Base-by-base conservation (phyloP, 2,329 filamentous ascomycete species). In the Ascocoryne sarcoides region DNA sequence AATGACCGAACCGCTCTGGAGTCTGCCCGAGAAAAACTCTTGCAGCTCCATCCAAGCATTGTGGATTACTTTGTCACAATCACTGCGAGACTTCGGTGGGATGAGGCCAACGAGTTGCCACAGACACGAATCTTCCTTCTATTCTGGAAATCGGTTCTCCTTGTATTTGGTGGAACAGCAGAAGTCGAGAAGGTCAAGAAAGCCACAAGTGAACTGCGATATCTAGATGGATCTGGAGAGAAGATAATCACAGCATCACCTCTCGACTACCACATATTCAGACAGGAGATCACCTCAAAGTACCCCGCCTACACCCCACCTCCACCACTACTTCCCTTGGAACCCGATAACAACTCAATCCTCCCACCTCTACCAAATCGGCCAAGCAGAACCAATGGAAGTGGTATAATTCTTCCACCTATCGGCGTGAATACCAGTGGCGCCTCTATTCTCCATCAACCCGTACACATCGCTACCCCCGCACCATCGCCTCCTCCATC, bases 401-500 rank as follows among this genome's bases (percentile, higher is more conserved):
- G 72, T 2, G 79, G 73, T 49, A 75, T 84, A 33, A 67, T 84
- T 23, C 71, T 74, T 5, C 71, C 72, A 3, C 65, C 73, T 0
- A 53, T 54, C 32, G 73, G 72, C 40, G 58, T 64, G 9, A 75
- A 76, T 44, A 71, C 60, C 38, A 75, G 68, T 41, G 76, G 80
- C 46, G 70, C 75, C 7, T 95, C 89, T 0, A 96, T 98, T 55
- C 73, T 98, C 18, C 80, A 96, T 59, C 90, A 96, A 56, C 87
- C 92, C 4, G 90, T 98, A 4, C 92, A 98, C 61, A 98, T 98
- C 53, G 92, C 92, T n/a, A 98, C 92, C 1, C 92, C 92, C 0
- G 90, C 89, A 0, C 92, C 92, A 1, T 98, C 92, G 0, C 92
- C 92, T 17, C 92, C 92, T 0, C 92, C 92, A 1, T 95, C 90